Conservation (phyloP, 2,329 filamentous ascomycete genomes). For the Ophiocordyceps unilateralis region DNA sequence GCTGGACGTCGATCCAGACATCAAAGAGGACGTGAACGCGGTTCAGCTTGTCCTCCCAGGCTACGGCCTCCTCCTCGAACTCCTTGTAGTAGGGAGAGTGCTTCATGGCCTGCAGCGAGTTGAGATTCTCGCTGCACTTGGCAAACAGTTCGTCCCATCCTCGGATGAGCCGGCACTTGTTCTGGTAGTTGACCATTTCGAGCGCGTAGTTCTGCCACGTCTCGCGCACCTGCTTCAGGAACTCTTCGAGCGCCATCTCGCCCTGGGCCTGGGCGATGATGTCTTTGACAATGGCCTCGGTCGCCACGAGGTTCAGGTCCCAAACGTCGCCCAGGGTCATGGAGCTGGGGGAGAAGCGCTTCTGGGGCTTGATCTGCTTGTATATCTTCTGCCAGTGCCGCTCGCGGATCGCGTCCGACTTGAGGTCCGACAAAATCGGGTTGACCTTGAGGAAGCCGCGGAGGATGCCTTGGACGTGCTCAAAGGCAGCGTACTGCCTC, state of each 20-base stretch:
- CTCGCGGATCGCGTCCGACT: constrained; percentile 91
- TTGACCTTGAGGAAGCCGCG: constrained; percentile 86
- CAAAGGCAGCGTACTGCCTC: constrained; percentile 98
- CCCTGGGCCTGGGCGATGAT: constrained; percentile 93
- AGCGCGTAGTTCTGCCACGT: constrained; percentile 92
- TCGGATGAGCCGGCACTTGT: constrained; percentile 90
- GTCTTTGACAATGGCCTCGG: constrained; percentile 73
- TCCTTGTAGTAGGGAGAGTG: constrained; percentile 99
- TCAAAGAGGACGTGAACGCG: constrained; percentile 95
- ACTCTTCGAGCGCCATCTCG: constrained; percentile 96
- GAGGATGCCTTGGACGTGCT: constrained; percentile 86
- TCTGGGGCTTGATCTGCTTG: constrained; percentile 82
- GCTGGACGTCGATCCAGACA: constrained; percentile 99
- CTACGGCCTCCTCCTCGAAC: constrained; percentile 90
- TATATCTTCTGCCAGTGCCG: constrained; percentile 97
- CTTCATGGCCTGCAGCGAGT: constrained; percentile 95
- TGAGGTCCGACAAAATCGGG: constrained; percentile 69
- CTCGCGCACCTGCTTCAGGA: constrained; percentile 88
- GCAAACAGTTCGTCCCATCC: constrained; percentile 97
- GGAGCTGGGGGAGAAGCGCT: constrained; percentile 82
- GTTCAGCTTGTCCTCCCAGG: constrained; percentile 97
- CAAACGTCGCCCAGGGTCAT: constrained; percentile 98
- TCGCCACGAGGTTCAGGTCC: constrained; percentile 83
- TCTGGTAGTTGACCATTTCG: constrained; percentile 93
- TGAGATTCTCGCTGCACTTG: constrained; percentile 95